Conservation (phyloP, 192 early-diverging fungal genomes). For the Diversispora eburnea region DNA sequence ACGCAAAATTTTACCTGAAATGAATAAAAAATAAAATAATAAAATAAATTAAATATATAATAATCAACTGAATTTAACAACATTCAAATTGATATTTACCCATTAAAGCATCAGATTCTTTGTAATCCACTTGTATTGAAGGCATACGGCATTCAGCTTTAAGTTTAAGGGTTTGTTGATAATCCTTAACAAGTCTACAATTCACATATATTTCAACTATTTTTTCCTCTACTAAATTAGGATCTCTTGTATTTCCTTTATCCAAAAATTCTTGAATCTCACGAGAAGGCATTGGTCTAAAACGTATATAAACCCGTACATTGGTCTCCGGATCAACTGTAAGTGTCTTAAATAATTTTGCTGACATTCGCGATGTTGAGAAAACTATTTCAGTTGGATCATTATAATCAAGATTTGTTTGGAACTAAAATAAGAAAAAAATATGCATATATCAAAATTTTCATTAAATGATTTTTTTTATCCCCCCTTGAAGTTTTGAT, state of each 20-base stretch:
- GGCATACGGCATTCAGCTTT: constrained; percentile 61
- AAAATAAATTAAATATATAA: constrained; percentile 2
- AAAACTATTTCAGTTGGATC: constrained; percentile 71
- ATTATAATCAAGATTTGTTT: constrained; percentile 57
- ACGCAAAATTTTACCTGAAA: constrained; percentile 31
- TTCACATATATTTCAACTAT: constrained; percentile 71
- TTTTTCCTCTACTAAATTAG: constrained; percentile 60
- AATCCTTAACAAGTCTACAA: constrained; percentile 78
- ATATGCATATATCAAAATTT: not conserved
- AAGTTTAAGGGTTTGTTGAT: constrained; percentile 65
- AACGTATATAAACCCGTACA: constrained; percentile 67
- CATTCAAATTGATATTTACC: constrained; percentile 30
- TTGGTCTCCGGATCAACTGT: constrained; percentile 62
- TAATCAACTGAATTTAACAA: not conserved
- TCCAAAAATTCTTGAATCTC: constrained; percentile 44
- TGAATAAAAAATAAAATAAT: constrained; percentile 2
- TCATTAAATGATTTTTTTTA: too few relatives aligned
- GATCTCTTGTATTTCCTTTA: constrained; percentile 36
- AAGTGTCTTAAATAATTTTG: constrained; percentile 68
- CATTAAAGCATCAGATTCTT: constrained; percentile 44
- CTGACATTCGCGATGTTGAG: constrained; percentile 67
- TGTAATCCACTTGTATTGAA: constrained; percentile 41
- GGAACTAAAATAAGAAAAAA: constrained; percentile 38
- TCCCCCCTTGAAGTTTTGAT: not conserved
- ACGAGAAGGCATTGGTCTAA: constrained; percentile 48